These are phyloP conservation scores for Cercospora beticola DNA, from an alignment of 2,329 filamentous ascomycete species.

Conservation along the genomic window DNA sequence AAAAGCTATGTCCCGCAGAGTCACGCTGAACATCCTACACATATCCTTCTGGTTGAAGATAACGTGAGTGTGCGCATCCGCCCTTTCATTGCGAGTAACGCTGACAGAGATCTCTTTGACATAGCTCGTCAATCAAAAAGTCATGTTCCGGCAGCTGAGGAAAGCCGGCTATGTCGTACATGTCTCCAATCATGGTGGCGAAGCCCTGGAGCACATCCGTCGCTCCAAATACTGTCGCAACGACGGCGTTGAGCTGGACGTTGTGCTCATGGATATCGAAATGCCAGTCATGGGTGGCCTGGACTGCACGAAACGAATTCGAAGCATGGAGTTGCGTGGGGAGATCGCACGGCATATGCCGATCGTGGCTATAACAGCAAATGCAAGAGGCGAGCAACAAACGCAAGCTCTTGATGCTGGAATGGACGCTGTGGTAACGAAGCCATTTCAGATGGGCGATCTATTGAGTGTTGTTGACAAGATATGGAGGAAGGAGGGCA, in stretches of 20 bases:
- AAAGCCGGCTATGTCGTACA: conserved; percentile 27
- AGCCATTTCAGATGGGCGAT: conserved; percentile 42
- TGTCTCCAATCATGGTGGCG: conserved; percentile 32
- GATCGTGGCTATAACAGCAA: conserved; percentile 75
- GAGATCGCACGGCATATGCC: conserved; percentile 60
- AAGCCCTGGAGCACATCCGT: conserved; percentile 31
- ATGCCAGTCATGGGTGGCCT: conserved; percentile 37
- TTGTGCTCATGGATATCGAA: conserved; percentile 37
- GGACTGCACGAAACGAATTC: conserved; percentile 30
- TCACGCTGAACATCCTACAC: conserved; percentile 41
- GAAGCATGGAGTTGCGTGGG: conserved; percentile 41
- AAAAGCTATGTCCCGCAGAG: background rate
- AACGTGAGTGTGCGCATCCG: conserved; percentile 61
- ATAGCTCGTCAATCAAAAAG: conserved; percentile 54
- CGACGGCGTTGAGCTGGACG: conserved; percentile 17
- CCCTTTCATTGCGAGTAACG: conserved; percentile 50
- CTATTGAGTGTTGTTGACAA: conserved; percentile 47
- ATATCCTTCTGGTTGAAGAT: conserved; percentile 36
- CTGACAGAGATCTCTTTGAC: background rate
- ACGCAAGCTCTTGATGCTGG: conserved; percentile 67
- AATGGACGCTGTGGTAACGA: conserved; percentile 59
- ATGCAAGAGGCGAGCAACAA: conserved; percentile 57
- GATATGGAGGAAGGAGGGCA: conserved; percentile 4
- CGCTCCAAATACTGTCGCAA: conserved; percentile 1
- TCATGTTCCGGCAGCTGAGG: conserved; percentile 28